Percentiles rank a stretch among this genome's conserved stretches.
Evolutionary conservation across 352 stramenopile genomes (phyloP).

Genomic region (Globisporangium cederbergense): DNA sequence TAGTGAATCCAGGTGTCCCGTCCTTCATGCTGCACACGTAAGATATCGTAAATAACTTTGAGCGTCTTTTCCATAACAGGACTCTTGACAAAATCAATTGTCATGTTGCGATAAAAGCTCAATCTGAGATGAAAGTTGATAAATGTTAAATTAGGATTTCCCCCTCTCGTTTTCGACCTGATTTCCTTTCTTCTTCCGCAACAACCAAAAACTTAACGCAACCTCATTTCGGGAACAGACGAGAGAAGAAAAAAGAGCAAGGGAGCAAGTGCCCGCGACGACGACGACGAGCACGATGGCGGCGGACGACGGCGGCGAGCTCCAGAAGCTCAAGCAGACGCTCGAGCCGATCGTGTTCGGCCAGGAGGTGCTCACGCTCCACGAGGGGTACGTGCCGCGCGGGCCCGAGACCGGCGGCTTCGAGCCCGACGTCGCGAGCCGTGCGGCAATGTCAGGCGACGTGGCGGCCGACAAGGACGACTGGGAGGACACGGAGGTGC

Average conservation of each 20-base stretch:
- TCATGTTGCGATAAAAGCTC: too few species aligned
- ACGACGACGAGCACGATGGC: neutral
- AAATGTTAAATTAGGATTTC: too few species aligned
- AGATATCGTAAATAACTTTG: too few species aligned
- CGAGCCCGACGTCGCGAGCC: conserved; percentile 37
- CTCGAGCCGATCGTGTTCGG: conserved; percentile 59
- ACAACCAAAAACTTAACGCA: too few species aligned
- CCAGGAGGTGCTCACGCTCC: conserved; percentile 42
- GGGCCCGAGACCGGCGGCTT: conserved; percentile 61
- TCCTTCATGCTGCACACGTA: too few species aligned
- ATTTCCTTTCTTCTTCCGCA: too few species aligned
- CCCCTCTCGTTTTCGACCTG: too few species aligned
- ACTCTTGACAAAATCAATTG: too few species aligned
- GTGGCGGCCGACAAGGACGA: conserved; percentile 29
- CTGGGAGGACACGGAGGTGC: conserved; percentile 42
- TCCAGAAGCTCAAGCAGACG: conserved; percentile 60
- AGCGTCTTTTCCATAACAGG: too few species aligned
- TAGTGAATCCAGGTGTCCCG: too few species aligned
- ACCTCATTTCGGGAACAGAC: too few species aligned
- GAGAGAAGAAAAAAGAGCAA: neutral
- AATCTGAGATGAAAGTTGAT: too few species aligned
- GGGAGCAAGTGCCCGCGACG: neutral
- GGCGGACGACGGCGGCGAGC: conserved; percentile 38
- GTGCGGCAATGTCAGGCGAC: conserved; percentile 11
- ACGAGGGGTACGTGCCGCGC: conserved; percentile 64